A percentile compares a stretch with the other conserved stretches of the same genome.
These are phyloP conservation scores for Tylopilus plumbeoviolaceoides DNA, from an alignment of 768 basidiomycete genomes.

Conservation along the genomic window DNA sequence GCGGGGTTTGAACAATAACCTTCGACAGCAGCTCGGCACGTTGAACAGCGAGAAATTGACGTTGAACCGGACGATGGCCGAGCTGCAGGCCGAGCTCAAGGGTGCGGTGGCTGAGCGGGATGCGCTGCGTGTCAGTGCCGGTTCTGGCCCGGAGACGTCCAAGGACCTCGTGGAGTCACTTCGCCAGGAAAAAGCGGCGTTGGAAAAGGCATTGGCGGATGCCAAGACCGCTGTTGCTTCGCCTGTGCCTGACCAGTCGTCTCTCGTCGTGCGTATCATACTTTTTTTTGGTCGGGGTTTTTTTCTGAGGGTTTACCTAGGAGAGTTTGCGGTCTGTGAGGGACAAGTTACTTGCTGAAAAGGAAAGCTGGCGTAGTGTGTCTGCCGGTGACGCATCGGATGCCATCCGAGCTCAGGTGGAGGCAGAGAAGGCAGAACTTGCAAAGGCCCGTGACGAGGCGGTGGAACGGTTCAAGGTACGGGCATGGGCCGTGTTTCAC, in stretches of 20 bases:
- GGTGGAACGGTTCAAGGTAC: constrained; percentile 51
- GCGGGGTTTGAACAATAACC: constrained; percentile 23
- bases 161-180: constrained; percentile 35
- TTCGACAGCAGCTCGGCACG: constrained; percentile 23
- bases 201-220: constrained; percentile 38
- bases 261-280: too few relatives aligned
- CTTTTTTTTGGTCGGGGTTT: too few relatives aligned
- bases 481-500: neutral
- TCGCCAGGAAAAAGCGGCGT: constrained; percentile 34
- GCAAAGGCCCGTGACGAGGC: constrained; percentile 59
- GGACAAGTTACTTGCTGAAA: constrained; percentile 60
- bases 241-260: too few relatives aligned
- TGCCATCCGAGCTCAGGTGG: constrained; percentile 41
- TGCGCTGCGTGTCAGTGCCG: constrained; percentile 17
- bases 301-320: too few relatives aligned
- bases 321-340: constrained; percentile 51
- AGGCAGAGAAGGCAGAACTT: constrained; percentile 57
- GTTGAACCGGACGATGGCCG: constrained; percentile 25
- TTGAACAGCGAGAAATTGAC: constrained; percentile 28
- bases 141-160: constrained; percentile 16
- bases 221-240: constrained; percentile 24
- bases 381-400: constrained; percentile 25
- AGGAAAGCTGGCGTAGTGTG: constrained; percentile 36
- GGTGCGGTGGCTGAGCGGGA: constrained; percentile 28
- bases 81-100: constrained; percentile 28